Percentiles rank a stretch among this genome's conserved stretches.
Evolutionary conservation across 495 filamentous ascomycete species (phyloP).

Genomic region (Xylaria castorea): DNA sequence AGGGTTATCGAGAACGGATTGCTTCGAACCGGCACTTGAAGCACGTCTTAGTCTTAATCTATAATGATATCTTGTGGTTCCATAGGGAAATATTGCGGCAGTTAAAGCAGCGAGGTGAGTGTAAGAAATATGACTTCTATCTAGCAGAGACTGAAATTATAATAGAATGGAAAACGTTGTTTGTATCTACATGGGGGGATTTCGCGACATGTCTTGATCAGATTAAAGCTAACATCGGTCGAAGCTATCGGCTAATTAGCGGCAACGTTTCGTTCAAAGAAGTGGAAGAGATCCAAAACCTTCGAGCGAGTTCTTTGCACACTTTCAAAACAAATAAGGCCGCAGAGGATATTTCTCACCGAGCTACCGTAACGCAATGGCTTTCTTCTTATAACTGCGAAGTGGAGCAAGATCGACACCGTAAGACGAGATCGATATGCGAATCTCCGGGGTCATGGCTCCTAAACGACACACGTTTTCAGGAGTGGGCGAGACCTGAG

Average conservation of each 20-base stretch:
- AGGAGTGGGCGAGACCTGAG: not conserved
- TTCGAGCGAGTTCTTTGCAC: conserved; percentile 1
- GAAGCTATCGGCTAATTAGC: not conserved
- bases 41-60: conserved; percentile 42
- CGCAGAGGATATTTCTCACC: not conserved
- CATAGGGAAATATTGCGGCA: conserved; percentile 45
- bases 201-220: conserved; percentile 43
- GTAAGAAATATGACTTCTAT: not conserved
- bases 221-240: conserved; percentile 40
- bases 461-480: not conserved
- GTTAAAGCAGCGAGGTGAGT: conserved; percentile 37
- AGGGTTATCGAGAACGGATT: conserved; percentile 34
- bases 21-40: conserved; percentile 31
- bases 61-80: conserved; percentile 55
- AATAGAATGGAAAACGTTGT: conserved; percentile 36
- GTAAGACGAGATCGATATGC: conserved; percentile 1
- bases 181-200: conserved; percentile 47
- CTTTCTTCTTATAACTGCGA: conserved; percentile 6
- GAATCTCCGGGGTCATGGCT: conserved; percentile 4
- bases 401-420: not conserved
- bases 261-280: conserved; percentile 3
- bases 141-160: not conserved
- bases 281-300: not conserved
- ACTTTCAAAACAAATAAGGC: not conserved
- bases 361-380: not conserved